Base-by-base conservation (phyloP, 2,329 filamentous ascomycete genomes). In the Colletotrichum tropicicola region DNA sequence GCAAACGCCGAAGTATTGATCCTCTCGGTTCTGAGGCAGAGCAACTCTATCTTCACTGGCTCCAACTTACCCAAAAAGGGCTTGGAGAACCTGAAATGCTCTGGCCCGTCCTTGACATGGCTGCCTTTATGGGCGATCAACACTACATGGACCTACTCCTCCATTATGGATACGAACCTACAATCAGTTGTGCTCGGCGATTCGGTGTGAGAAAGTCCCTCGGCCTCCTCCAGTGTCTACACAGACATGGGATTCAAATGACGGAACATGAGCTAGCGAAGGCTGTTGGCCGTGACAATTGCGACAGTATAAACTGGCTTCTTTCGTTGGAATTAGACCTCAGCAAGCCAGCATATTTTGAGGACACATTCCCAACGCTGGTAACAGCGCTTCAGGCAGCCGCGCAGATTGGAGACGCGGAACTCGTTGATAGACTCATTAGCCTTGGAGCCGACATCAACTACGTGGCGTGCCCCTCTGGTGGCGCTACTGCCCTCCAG, bases 321-420 rank as follows among this genome's bases (percentile, higher is more conserved):
- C 12, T 53, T 6, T 53, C 49, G 2, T 13, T 21, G 23, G 10
- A 30, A 8, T 17, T 30, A 2, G 23, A 53, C 17, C 23, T 53
- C 2, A 28, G 9, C 5, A 23, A 21, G 17, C 13, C 21, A 27
- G 13, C 6, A 5, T 0, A 6, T 21, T 23, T 12, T 21, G 2
- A 1, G 19, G 28, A 19, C 37, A 19, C 15, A 13, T 17, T 28
- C 10, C 28, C n/a, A 5, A 28, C n/a, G n/a, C n/a, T n/a, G n/a
- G n/a, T 6, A 3, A 47, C 58, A 6, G 28, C 41, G 0, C 6
- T 60, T 0, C 39, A 39, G 10, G 37, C 10, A 1, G 58, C 49
- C 0, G 49, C 3, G 1, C 2, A 3, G 6, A 3, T 1, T 0
- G 58, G 41, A 17, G 43, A 61, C 2, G 5, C n/a, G 2, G 4